These are phyloP conservation scores for Kurtzmaniella quercitrusa DNA, from an alignment of 1,139 yeast genomes.

Conservation along the genomic window DNA sequence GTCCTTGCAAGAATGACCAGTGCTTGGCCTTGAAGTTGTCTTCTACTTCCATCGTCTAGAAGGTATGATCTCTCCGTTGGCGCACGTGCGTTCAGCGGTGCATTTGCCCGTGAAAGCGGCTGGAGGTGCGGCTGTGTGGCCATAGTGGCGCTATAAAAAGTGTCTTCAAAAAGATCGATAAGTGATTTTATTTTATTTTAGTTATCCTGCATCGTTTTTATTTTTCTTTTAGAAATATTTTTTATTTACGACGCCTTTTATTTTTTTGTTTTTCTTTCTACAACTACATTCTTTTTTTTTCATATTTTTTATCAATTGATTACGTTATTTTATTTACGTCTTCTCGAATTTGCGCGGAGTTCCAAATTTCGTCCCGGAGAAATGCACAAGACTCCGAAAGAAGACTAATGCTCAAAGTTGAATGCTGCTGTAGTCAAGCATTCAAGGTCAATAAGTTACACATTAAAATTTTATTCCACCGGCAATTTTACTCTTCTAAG, in stretches of 20 bases:
- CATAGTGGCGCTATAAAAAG: not conserved
- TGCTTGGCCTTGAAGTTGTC: constrained; percentile 20
- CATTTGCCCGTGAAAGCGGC: not conserved
- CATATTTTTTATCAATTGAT: not conserved
- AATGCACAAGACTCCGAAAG: not conserved
- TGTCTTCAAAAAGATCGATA: not conserved
- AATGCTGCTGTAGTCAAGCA: no score
- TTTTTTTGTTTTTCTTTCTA: no score
- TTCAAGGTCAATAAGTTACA: no score
- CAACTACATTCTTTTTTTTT: no score
- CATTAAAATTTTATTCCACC: no score
- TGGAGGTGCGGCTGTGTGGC: not conserved
- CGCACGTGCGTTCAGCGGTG: not conserved
- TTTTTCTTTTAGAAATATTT: not conserved
- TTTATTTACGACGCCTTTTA: no score
- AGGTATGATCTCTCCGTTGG: not conserved
- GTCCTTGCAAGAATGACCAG: constrained; percentile 41
- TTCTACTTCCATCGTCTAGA: constrained; percentile 5
- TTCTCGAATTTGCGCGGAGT: not conserved
- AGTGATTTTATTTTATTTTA: no score
- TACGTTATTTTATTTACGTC: not conserved
- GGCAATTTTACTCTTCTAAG: constrained; percentile 12
- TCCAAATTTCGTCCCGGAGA: not conserved
- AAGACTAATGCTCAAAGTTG: no score
- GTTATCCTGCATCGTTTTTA: no score